These are phyloP conservation scores for Pleurozium schreberi DNA, from an alignment of 225 moss, liverwort and hornwort species.

Conservation along the genomic window DNA sequence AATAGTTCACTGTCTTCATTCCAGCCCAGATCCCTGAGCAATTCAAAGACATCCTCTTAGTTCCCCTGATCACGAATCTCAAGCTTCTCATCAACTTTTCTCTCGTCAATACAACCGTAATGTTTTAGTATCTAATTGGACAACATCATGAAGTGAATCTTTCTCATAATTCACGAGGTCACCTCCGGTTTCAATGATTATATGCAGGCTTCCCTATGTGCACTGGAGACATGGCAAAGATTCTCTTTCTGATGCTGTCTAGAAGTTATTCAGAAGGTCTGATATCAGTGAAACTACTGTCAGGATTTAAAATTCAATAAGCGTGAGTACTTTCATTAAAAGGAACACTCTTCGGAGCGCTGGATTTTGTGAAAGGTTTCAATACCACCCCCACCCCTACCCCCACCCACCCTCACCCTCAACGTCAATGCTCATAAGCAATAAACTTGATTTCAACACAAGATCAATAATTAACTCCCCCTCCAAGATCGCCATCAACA, in stretches of 20 bases:
- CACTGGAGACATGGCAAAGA: neutral
- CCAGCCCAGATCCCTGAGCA: slow-evolving; percentile 92
- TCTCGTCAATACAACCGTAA: neutral
- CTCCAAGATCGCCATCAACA: neutral
- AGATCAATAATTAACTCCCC: neutral
- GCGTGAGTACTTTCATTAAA: neutral
- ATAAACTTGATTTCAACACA: neutral
- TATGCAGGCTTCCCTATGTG: neutral
- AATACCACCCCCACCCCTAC: neutral
- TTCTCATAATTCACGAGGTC: neutral
- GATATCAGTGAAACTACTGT: neutral
- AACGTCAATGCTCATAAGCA: neutral
- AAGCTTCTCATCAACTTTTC: neutral
- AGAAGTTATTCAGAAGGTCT: neutral
- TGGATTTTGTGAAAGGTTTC: neutral
- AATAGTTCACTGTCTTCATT: slow-evolving; percentile 78
- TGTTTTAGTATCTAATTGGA: neutral
- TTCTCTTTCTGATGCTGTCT: neutral
- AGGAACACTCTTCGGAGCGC: neutral
- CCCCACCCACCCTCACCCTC: neutral
- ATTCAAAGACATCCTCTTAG: neutral
- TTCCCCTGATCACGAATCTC: neutral
- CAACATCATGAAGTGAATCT: neutral
- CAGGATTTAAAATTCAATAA: neutral
- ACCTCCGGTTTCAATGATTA: neutral